These are phyloP conservation scores for Cocos nucifera DNA, from an alignment of 176 grass and related monocot species.

Conservation along the genomic window DNA sequence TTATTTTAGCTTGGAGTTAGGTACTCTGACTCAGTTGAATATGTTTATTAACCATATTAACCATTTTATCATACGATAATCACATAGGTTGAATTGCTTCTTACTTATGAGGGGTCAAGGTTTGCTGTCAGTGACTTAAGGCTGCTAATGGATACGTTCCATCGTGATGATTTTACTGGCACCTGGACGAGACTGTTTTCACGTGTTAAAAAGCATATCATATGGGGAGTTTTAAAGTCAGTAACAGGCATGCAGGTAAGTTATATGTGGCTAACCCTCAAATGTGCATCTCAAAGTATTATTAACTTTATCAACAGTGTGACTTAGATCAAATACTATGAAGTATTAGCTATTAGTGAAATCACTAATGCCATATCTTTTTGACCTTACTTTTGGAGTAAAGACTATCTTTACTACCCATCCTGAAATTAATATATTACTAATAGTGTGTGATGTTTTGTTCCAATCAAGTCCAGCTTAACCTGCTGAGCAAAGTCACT, in stretches of 20 bases:
- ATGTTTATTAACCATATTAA: slow-evolving; percentile 19
- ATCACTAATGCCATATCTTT: no score
- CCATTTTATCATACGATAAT: slow-evolving; percentile 5
- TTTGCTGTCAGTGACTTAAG: slow-evolving; percentile 81
- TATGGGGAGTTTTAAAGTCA: slow-evolving; percentile 92
- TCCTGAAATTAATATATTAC: no score
- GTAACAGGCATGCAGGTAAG: slow-evolving; percentile 95
- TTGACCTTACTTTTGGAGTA: no score
- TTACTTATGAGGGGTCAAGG: slow-evolving; percentile 87
- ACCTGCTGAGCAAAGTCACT: no score
- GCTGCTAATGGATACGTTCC: slow-evolving; percentile 93
- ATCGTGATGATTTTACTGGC: slow-evolving; percentile 93
- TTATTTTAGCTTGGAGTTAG: slow-evolving; percentile 16
- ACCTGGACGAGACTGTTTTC: slow-evolving; percentile 85
- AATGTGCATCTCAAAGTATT: no score
- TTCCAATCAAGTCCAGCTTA: no score
- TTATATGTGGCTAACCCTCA: slow-evolving; percentile 13
- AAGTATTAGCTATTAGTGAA: no score
- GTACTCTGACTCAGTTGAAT: neutral
- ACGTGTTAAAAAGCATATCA: slow-evolving; percentile 90
- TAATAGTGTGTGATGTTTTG: no score
- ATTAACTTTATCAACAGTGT: no score
- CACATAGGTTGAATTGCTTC: slow-evolving; percentile 82
- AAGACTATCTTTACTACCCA: no score
- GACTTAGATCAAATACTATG: no score